phyloP scores from a whole-genome alignment of 192 early-diverging fungal species.

The Entophlyctis luteolus region DNA sequence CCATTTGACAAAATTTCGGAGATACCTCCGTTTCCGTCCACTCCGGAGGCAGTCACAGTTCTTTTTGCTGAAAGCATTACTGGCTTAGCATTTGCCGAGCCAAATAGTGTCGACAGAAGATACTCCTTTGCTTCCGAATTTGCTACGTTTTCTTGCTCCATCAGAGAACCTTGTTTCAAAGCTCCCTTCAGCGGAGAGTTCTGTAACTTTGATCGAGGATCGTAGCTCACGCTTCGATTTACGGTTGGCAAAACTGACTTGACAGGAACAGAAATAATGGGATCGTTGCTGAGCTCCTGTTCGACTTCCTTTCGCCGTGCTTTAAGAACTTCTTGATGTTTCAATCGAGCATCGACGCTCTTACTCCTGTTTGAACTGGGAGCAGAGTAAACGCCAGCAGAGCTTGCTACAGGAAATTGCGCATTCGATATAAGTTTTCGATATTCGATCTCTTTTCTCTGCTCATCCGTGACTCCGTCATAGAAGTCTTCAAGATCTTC shows the following conservation, averaged over 20 bases:
- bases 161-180: background rate
- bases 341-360: slow-evolving; percentile 8
- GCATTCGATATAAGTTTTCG: background rate
- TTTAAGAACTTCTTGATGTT: background rate
- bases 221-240: background rate
- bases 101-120: background rate
- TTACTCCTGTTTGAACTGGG: slow-evolving; percentile 8
- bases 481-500: background rate
- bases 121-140: background rate
- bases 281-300: background rate
- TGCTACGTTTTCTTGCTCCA: background rate
- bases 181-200: background rate
- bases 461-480: background rate
- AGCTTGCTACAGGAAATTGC: too few species aligned
- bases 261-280: background rate
- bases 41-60: too few species aligned
- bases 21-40: too few species aligned
- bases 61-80: background rate
- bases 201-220: background rate
- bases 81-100: background rate
- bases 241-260: background rate
- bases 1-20: too few species aligned
- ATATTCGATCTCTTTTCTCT: background rate
- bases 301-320: background rate
- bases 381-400: too few species aligned